Evolutionary conservation across 441 rosid species (phyloP).

Genomic region (Populus tomentosa): DNA sequence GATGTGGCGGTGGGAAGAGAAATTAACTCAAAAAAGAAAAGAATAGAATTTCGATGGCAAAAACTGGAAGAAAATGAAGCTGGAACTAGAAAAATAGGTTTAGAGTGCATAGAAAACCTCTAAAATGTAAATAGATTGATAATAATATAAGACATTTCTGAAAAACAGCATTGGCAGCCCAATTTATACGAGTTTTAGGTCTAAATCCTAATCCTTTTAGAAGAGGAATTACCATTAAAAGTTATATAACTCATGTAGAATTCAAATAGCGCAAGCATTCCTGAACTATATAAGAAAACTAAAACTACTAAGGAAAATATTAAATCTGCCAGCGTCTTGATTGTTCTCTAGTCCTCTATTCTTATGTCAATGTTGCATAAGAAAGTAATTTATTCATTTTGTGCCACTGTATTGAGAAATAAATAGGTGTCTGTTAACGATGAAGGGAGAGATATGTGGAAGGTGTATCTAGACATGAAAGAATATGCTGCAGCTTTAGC

Average conservation of each 20-base stretch:
- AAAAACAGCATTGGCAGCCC: neutral
- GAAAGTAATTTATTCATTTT: constrained; percentile 16
- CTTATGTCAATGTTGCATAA: constrained; percentile 5
- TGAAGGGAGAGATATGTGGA: constrained; percentile 99
- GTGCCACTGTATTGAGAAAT: constrained; percentile 20
- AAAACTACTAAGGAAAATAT: neutral
- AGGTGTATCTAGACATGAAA: constrained; percentile 93
- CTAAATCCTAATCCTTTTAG: neutral
- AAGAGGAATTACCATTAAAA: neutral
- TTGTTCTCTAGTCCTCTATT: constrained; percentile 13
- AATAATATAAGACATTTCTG: neutral
- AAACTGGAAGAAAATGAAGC: neutral
- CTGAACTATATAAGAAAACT: neutral
- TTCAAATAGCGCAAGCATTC: neutral
- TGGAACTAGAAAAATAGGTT: neutral
- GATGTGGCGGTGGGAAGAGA: neutral
- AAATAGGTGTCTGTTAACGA: constrained; percentile 90
- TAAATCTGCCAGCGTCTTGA: neutral
- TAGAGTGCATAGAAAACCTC: neutral
- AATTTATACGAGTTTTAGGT: neutral
- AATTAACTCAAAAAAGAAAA: neutral
- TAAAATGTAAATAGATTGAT: neutral
- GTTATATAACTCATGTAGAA: neutral
- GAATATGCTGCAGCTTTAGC: constrained; percentile 96
- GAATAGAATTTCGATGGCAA: neutral